Evolutionary conservation across 306 rosid species (phyloP), one percentile per base, ranked within the genome.

Genomic region (Parietaria judaica): DNA sequence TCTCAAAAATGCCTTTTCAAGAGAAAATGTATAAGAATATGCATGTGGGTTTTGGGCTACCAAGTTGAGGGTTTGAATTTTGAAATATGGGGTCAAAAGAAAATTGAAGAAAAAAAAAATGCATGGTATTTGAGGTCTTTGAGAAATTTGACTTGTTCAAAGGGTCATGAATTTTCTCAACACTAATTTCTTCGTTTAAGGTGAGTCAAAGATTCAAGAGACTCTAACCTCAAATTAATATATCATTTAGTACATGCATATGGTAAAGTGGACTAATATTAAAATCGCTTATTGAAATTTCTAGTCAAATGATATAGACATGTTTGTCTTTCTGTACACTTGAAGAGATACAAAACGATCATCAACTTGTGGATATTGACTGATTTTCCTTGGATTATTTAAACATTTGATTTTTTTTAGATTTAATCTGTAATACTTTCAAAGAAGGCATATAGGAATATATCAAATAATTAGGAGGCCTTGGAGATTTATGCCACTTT

Each of bases 281-380:
- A 41, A 15, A 23, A 12, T 51, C 5, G 16, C 67, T 50, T 51
- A 17, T 36, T 15, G 53, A 49, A 23, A n/a, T 49, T 49, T 35
- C 13, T 49, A 12, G 67, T 63, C 56, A 47, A 44, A 45, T 23
- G 31, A 23, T 61, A 16, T 61, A 39, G 54, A 35, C 8, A 63
- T 12, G 47, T 14, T 41, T 50, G 67, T 53, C 57, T 63, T 63
- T 50, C 48, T 51, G 49, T 14, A 36, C 38, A 38, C 36, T 6
- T 36, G 48, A 51, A 51, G 11, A 58, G 50, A 15, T 64, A 38
- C 58, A 51, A 16, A 16, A 64, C 47, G 58, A 41, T 34, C 35
- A 64, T 52, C 60, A 64, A 64, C 37, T 53, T 62, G 66, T 62
- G 54, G 46, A 46, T 39, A 52, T 64, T 53, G 14, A 14, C 48